Percentiles rank a stretch among this genome's conserved stretches.
Evolutionary conservation across 495 filamentous ascomycete genomes (phyloP).

Genomic region (Rhizodiscina lignyota): DNA sequence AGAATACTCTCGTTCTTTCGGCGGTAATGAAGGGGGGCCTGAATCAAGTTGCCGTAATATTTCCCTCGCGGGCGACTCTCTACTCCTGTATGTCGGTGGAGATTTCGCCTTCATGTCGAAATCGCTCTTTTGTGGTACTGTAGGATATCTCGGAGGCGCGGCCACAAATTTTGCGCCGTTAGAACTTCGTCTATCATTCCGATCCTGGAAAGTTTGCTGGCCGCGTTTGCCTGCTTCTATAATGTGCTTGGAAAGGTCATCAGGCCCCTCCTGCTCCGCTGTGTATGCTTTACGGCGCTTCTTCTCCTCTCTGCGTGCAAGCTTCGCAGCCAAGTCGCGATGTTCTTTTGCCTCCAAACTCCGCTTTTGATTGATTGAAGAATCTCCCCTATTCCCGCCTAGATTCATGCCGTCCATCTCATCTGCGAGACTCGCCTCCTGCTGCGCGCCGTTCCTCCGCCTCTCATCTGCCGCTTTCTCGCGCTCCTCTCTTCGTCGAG

Average conservation of each 20-base stretch:
- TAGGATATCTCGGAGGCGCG: constrained; percentile 8
- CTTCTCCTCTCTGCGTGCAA: constrained; percentile 49
- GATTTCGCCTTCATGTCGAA: no score
- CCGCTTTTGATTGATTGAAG: constrained; percentile 5
- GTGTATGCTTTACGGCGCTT: not conserved
- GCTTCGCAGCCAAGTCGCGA: constrained; percentile 56
- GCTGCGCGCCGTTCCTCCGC: no score
- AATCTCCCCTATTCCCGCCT: constrained; percentile 1
- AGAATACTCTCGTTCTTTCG: not conserved
- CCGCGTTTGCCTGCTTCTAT: constrained; percentile 8
- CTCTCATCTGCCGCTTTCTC: no score
- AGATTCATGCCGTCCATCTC: not conserved
- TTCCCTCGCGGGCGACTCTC: constrained; percentile 5
- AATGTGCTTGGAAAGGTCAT: constrained; percentile 16
- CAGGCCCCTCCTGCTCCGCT: constrained; percentile 9
- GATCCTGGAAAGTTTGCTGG: not conserved
- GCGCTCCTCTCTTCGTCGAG: constrained; percentile 14
- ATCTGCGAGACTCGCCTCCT: no score
- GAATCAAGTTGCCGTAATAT: constrained; percentile 1
- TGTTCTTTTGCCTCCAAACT: constrained; percentile 51
- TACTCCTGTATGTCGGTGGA: constrained; percentile 1
- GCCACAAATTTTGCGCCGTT: not conserved
- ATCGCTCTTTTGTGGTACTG: no score
- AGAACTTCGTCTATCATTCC: constrained; percentile 4
- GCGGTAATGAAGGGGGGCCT: constrained; percentile 1